phyloP scores from a whole-genome alignment of 768 basidiomycete genomes.

The Baorangia bicolor region DNA sequence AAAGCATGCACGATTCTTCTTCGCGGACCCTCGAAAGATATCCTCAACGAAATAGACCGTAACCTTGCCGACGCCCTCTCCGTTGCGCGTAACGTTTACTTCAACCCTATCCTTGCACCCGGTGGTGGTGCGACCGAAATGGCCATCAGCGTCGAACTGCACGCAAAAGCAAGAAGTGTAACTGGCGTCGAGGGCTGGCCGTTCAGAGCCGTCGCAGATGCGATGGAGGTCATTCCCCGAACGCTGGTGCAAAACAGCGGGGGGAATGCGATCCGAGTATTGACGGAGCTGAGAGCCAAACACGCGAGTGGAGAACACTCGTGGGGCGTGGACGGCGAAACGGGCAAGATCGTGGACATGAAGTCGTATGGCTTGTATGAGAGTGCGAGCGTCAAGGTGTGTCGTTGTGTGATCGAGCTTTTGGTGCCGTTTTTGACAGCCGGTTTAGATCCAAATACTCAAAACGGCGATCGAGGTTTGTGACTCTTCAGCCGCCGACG shows the following conservation, averaged over 20 bases:
- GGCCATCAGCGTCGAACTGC: conserved; percentile 90
- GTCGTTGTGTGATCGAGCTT: not conserved
- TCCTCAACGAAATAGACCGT: conserved; percentile 96
- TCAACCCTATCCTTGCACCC: conserved; percentile 91
- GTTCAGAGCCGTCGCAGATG: conserved; percentile 89
- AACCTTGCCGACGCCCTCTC: conserved; percentile 98
- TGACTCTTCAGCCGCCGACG: not conserved
- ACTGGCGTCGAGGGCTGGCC: conserved; percentile 91
- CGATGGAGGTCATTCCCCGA: conserved; percentile 95
- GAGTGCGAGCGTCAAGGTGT: conserved; percentile 91
- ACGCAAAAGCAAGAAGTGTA: conserved; percentile 72
- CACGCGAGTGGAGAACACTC: conserved; percentile 89
- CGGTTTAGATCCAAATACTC: conserved; percentile 79
- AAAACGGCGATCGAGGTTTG: conserved; percentile 94
- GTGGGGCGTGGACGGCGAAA: conserved; percentile 96
- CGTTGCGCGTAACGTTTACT: conserved; percentile 95
- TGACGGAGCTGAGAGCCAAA: conserved; percentile 95
- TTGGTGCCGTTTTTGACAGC: not conserved
- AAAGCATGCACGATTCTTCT: conserved; percentile 98
- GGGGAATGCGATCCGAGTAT: conserved; percentile 88
- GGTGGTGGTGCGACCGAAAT: conserved; percentile 98
- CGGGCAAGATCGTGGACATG: conserved; percentile 96
- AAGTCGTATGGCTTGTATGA: conserved; percentile 91
- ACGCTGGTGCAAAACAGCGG: conserved; percentile 95
- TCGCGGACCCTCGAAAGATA: conserved; percentile 96